Conservation (phyloP, 345 rosid genomes). For the Turritis glabra region DNA sequence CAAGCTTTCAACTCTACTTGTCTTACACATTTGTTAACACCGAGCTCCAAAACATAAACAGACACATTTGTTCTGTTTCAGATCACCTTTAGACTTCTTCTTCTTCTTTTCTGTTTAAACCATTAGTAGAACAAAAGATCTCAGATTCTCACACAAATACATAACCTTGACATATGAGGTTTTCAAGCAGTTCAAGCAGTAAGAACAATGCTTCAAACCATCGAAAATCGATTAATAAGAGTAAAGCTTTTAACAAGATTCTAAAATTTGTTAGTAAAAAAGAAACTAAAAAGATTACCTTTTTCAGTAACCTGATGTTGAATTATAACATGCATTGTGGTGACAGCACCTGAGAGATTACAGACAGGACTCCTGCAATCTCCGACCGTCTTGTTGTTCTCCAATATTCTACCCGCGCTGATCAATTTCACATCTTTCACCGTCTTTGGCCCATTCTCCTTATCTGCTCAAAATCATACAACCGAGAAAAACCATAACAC, state of each 20-base stretch:
- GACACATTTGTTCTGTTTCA: constrained; percentile 63
- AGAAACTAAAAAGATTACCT: constrained; percentile 46
- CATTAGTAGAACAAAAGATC: constrained; percentile 23
- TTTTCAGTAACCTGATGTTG: constrained; percentile 68
- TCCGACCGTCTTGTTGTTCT: constrained; percentile 77
- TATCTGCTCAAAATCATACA: constrained; percentile 50
- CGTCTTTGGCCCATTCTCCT: constrained; percentile 84
- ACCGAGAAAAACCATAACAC: background rate
- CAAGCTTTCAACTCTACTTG: constrained; percentile 2
- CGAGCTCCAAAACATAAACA: constrained; percentile 53
- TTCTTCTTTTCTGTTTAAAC: constrained; percentile 53
- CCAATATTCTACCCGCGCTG: constrained; percentile 83
- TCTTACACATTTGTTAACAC: constrained; percentile 1
- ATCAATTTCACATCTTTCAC: constrained; percentile 85
- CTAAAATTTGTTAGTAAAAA: background rate
- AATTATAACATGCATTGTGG: constrained; percentile 93
- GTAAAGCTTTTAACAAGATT: background rate
- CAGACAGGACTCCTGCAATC: constrained; percentile 82
- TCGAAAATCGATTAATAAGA: too few relatives aligned
- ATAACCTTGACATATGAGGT: background rate
- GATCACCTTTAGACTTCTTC: constrained; percentile 51
- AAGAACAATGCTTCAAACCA: background rate
- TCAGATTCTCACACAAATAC: constrained; percentile 10
- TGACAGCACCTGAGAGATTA: constrained; percentile 77
- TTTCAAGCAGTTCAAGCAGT: background rate